Percentiles rank a stretch among this genome's conserved stretches.
Conservation (phyloP, 345 rosid genomes). For the Euphorbia tirucalli region DNA sequence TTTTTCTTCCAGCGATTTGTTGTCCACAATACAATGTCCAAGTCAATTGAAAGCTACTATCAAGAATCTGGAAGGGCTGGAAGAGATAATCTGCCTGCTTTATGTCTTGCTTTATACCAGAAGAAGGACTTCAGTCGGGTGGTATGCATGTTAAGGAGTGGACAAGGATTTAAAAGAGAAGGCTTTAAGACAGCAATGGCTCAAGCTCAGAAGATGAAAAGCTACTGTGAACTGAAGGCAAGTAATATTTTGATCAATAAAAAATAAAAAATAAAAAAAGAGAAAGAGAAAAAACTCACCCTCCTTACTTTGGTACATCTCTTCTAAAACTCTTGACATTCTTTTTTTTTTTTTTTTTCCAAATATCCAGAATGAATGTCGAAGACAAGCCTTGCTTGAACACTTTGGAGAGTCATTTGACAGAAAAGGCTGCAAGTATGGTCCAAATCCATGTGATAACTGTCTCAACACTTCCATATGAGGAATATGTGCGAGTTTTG, state of each 20-base stretch:
- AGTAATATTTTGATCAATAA: background rate
- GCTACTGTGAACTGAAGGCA: conserved; percentile 86
- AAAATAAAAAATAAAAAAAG: too few species aligned
- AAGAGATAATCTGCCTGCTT: conserved; percentile 69
- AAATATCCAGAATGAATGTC: conserved; percentile 56
- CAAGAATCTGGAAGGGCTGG: conserved; percentile 97
- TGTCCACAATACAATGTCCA: conserved; percentile 86
- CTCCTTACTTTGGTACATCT: background rate
- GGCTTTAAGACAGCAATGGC: conserved; percentile 73
- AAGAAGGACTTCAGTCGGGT: conserved; percentile 95
- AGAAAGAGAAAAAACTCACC: background rate
- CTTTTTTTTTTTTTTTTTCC: conserved; percentile 15
- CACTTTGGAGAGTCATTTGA: conserved; percentile 83
- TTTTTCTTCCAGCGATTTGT: conserved; percentile 62
- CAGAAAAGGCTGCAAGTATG: conserved; percentile 51
- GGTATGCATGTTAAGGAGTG: conserved; percentile 82
- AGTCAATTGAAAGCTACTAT: conserved; percentile 88
- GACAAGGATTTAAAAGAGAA: conserved; percentile 61
- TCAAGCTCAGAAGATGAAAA: conserved; percentile 89
- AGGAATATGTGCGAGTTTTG: too few species aligned
- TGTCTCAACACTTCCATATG: conserved; percentile 51
- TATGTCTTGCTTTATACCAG: conserved; percentile 70
- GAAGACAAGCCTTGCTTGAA: conserved; percentile 67
- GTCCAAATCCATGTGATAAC: conserved; percentile 72
- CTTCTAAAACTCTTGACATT: background rate